phyloP scores from a whole-genome alignment of 2,329 filamentous ascomycete species.

The Colletotrichum orbiculare region DNA sequence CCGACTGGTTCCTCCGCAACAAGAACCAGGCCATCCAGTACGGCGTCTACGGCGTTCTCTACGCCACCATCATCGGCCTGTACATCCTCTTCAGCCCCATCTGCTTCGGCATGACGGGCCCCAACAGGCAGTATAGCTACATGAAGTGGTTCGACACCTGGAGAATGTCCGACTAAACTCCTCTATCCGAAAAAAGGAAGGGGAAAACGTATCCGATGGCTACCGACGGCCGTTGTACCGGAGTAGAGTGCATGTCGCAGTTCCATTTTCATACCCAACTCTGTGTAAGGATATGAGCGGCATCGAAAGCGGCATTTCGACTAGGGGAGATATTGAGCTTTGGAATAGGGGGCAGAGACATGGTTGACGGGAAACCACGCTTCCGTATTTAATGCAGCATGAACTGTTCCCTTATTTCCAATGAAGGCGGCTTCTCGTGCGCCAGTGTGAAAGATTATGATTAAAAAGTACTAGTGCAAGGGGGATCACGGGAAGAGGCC shows the following conservation, averaged over 20 bases:
- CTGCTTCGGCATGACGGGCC: conserved; percentile 94
- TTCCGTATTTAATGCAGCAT: conserved; percentile 35
- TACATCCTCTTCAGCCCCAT: conserved; percentile 94
- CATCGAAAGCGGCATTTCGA: conserved; percentile 9
- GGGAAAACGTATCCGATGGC: background rate
- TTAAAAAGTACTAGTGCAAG: conserved; percentile 33
- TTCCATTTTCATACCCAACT: conserved; percentile 17
- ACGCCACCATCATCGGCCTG: conserved; percentile 78
- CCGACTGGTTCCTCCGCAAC: conserved; percentile 83
- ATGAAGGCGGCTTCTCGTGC: background rate
- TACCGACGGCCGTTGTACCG: conserved; percentile 3
- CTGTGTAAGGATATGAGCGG: conserved; percentile 20
- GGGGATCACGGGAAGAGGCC: conserved; percentile 11
- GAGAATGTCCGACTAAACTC: conserved; percentile 75
- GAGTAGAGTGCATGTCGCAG: background rate
- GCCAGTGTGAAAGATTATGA: conserved; percentile 25
- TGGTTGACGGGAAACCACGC: conserved; percentile 11
- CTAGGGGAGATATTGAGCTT: background rate
- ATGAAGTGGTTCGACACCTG: conserved; percentile 93
- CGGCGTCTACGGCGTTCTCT: conserved; percentile 78
- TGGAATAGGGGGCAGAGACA: background rate
- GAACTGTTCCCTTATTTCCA: conserved; percentile 30
- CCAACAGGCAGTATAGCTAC: conserved; percentile 86
- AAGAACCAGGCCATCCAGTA: conserved; percentile 73
- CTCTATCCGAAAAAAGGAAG: background rate